Base-by-base conservation (phyloP, 2,329 filamentous ascomycete species). In the Cercospora sesami region DNA sequence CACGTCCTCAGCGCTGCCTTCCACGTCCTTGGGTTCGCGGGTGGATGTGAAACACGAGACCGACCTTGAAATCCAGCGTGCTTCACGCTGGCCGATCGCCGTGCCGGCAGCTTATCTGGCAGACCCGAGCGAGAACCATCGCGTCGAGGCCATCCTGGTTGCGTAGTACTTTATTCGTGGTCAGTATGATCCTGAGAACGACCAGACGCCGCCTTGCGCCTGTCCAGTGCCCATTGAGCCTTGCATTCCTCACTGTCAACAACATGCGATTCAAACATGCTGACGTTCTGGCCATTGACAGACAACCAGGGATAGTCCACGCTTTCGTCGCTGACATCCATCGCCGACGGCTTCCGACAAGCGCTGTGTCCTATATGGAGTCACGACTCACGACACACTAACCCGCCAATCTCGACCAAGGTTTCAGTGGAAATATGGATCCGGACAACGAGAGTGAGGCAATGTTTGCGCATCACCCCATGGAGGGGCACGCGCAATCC, bases 201-300 rank as follows among this genome's bases (percentile, higher is more conserved):
- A 51, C 55, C 51, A 26, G 30, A 21, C 28, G 63, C 6, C 36
- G 39, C 31, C 26, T 51, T 28, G 39, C 60, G 31, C 33, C 59
- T 30, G 60, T 65, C 21, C 21, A 26, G 65, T 28, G 23, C 60
- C 57, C 42, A n/a, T 28, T 55, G 60, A 33, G 65, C 64, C 48
- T 65, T 70, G 66, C 69, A 70, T 70, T 70, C 69, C 69, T 67
- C 69, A 31, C 64, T 59, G 39, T 36, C 64, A 67, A 60, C 57
- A 65, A 60, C 63, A 53, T 59, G 51, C 53, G 30, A 42, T 26
- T 33, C 60, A 48, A 66, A 65, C 66, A 67, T 61, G 68, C 65
- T 65, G 51, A 63, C 61, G 48, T 39, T 64, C 36, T 58, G 57
- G 59, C 42, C 65, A 66, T 58, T 63, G 59, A 65, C 68, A 39